Conservation (phyloP, 2,329 filamentous ascomycete species). For the Colletotrichum sp. region DNA sequence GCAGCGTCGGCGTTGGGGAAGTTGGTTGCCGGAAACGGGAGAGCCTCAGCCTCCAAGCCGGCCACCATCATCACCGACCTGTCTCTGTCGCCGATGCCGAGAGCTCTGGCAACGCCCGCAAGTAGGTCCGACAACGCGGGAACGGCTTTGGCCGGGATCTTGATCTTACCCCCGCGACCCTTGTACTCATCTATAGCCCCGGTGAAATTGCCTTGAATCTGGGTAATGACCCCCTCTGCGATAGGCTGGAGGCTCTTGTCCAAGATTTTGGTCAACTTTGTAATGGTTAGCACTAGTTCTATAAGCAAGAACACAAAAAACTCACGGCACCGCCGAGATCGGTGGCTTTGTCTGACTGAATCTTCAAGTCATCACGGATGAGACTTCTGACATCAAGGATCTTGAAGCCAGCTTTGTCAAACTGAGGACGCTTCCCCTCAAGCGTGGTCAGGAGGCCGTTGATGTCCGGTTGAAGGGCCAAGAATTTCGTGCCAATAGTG, state of each 20-base stretch:
- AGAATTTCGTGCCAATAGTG: neutral
- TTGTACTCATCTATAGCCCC: neutral
- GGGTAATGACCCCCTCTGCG: neutral
- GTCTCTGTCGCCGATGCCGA: neutral
- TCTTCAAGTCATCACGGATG: conserved; percentile 1
- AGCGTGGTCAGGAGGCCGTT: neutral
- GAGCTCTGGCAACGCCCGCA: neutral
- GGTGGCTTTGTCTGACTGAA: conserved; percentile 4
- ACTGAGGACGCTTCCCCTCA: neutral
- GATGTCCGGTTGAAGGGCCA: conserved; percentile 4
- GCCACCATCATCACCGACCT: neutral
- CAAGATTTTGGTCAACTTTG: neutral
- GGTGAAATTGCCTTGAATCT: conserved; percentile 5
- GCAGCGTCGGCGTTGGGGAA: neutral
- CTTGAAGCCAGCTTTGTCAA: conserved; percentile 16
- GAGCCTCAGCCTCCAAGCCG: neutral
- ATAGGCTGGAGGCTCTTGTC: neutral
- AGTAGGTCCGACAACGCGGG: conserved; percentile 5
- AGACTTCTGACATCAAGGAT: conserved; percentile 14
- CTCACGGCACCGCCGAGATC: conserved; percentile 2
- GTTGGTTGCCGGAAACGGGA: neutral
- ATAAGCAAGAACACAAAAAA: no score
- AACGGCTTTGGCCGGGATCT: conserved; percentile 12
- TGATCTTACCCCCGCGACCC: conserved; percentile 14
- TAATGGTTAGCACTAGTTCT: neutral